phyloP scores from a whole-genome alignment of 345 rosid genomes.

The Melastoma malabathricum region DNA sequence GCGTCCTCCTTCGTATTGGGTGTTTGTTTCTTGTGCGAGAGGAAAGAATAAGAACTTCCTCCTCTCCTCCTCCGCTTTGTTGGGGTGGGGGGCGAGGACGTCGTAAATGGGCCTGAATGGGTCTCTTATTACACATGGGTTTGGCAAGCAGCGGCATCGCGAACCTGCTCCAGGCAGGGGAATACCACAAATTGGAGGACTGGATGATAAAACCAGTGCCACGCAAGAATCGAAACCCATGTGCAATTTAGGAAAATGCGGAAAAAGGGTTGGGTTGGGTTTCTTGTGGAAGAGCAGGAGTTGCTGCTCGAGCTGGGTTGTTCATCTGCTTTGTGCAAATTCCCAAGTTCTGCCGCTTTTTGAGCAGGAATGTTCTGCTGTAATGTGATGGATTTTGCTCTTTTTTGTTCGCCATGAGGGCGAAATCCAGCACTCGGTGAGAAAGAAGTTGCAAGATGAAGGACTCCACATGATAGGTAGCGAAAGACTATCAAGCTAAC shows the following conservation, averaged over 20 bases:
- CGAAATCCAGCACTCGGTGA: too few relatives aligned
- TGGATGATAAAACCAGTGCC: slow-evolving; percentile 17
- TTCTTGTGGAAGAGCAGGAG: slow-evolving; percentile 88
- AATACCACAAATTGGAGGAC: slow-evolving; percentile 6
- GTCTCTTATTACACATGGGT: too few relatives aligned
- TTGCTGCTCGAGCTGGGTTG: slow-evolving; percentile 43
- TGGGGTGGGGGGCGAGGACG: too few relatives aligned
- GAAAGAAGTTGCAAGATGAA: too few relatives aligned
- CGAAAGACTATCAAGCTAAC: too few relatives aligned
- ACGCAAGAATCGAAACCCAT: slow-evolving; percentile 38
- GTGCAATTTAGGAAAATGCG: slow-evolving; percentile 61
- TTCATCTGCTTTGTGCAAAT: not conserved
- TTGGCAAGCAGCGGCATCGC: slow-evolving; percentile 79
- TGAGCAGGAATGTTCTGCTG: slow-evolving; percentile 1
- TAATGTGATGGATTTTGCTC: slow-evolving; percentile 22
- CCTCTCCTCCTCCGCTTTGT: too few relatives aligned
- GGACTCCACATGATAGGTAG: too few relatives aligned
- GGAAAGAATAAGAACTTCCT: too few relatives aligned
- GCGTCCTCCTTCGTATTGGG: too few relatives aligned
- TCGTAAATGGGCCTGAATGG: too few relatives aligned
- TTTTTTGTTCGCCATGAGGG: not conserved
- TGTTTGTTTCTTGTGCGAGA: too few relatives aligned
- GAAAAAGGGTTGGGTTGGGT: slow-evolving; percentile 61
- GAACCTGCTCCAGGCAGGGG: slow-evolving; percentile 36
- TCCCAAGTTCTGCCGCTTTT: slow-evolving; percentile 6